Evolutionary conservation across 2,329 filamentous ascomycete species (phyloP), one percentile per base, ranked within the genome.

Genomic region (Cladosporium velox): DNA sequence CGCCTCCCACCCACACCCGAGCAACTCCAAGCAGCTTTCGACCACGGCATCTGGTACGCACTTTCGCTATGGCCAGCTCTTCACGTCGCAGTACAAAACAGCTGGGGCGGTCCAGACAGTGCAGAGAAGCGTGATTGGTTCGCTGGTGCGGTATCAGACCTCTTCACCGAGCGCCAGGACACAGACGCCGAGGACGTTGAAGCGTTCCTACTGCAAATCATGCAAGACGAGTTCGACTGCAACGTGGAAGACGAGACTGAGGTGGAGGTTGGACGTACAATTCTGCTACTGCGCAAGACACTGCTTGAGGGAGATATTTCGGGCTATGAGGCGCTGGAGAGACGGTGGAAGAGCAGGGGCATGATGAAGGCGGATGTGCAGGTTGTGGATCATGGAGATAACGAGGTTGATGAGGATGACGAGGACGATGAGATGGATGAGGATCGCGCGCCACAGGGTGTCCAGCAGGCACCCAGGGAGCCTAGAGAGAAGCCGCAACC

Each of bases 71-170:
- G 95, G 95, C 89, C 91, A 8, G 90, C 92, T 35, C 89, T 99
- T 64, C 90, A 90, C 59, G 88, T 97, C 75, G 92, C 95, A 57
- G 91, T 97, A 54, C 87, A 91, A 77, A 92, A 92, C 78, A 85
- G 88, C 80, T 97, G 93, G 90, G 95, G 94, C 73, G 95, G 94
- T 2, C 88, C 91, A 49, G 88, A 92, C 75, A 90, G 88, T 26
- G 79, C 84, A 67, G 92, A 96, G 79, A 98, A 98, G 83, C 91
- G 94, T 74, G 94, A 97, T 84, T 98, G 93, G 94, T 91, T 99
- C 74, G 94, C 91, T 61, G 93, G 93, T 69, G 91, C 91, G 52
- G 85, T 98, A 63, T 90, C 89, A 67, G 92, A 97, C 30, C 87
- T 97, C 69, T 90, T 97, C 72, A 82, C 74, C 21, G 79, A 82